Evolutionary conservation across 2,329 filamentous ascomycete species (phyloP), one percentile per base, ranked within the genome.

Genomic region (Fusarium pseudonygamai): DNA sequence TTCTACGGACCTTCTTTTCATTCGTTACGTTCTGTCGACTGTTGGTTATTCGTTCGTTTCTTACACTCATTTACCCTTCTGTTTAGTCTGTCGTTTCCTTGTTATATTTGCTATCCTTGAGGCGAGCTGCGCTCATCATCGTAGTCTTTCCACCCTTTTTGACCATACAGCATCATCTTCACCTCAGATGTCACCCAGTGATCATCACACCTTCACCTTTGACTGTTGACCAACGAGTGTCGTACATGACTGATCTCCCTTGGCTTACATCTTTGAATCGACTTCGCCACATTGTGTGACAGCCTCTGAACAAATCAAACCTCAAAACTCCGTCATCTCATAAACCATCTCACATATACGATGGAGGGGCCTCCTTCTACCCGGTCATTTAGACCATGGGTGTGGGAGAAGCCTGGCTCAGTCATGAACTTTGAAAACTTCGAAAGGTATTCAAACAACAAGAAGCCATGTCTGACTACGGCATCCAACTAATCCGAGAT

Each of bases 361-460:
- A 78, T 78, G 75, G 76, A 78, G 58, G 76, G 76, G 18, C 65
- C 76, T 49, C 75, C 72, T 50, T 76, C 75, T 60, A 57, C 76
- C 43, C 74, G 76, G 47, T 74, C 69, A 26, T 70, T 73, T 56
- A 64, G 67, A 58, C 62, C 68, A 59, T 74, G 70, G 72, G 72
- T 68, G 37, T 77, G 76, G 72, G 74, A 73, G 16, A 74, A 77
- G 63, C 74, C 75, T 10, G 67, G 65, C 53, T 72, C 72, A 26
- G 75, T 73, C 34, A 74, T 75, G 62, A 76, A 76, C 50, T 78
- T 78, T 61, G 76, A 76, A 55, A 76, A 76, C 56, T 78, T 78
- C 57, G 76, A 76, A 57, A 78, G 76, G 76, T 78, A 66, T 69
- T 45, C 39, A 37, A 32, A 36, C 46, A 52, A 53, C 28, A 50